A percentile compares a stretch with the other conserved stretches of the same genome.
phyloP scores from a whole-genome alignment of 176 grass and related monocot genomes.

The Aegilops umbellulata region DNA sequence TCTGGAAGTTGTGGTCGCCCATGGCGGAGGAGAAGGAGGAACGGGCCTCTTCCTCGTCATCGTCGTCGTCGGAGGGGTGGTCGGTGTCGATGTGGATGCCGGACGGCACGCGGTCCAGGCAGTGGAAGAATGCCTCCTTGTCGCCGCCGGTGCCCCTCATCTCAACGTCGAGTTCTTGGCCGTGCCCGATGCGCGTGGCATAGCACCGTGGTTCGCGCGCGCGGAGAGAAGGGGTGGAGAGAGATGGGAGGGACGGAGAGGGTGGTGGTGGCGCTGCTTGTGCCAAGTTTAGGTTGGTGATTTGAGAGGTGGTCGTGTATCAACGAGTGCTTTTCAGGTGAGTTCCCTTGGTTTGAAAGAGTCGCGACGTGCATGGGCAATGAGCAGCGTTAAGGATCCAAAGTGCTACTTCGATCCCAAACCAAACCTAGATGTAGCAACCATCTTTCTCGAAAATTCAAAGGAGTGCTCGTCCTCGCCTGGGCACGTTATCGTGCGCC shows the following conservation, averaged over 20 bases:
- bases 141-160: constrained; percentile 33
- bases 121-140: constrained; percentile 73
- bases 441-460: too few relatives aligned
- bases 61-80: constrained; percentile 56
- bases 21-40: constrained; percentile 76
- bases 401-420: too few relatives aligned
- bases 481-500: too few relatives aligned
- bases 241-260: constrained; percentile 7
- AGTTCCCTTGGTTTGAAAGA: constrained; percentile 10
- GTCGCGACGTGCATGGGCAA: constrained; percentile 22
- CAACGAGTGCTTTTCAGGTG: not conserved
- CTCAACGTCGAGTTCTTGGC: constrained; percentile 26
- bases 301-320: constrained; percentile 25
- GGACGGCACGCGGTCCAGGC: constrained; percentile 76
- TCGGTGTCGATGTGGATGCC: constrained; percentile 65
- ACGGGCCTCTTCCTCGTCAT: constrained; percentile 66
- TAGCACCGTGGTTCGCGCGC: constrained; percentile 33
- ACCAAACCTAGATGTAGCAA: too few relatives aligned
- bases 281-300: constrained; percentile 34
- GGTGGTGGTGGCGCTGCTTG: not conserved
- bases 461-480: too few relatives aligned
- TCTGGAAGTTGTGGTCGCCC: constrained; percentile 48
- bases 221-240: not conserved
- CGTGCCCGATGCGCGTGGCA: constrained; percentile 10
- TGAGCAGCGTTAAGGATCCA: too few relatives aligned